Conservation (phyloP, 2,329 filamentous ascomycete genomes). For the Fusarium sp. region DNA sequence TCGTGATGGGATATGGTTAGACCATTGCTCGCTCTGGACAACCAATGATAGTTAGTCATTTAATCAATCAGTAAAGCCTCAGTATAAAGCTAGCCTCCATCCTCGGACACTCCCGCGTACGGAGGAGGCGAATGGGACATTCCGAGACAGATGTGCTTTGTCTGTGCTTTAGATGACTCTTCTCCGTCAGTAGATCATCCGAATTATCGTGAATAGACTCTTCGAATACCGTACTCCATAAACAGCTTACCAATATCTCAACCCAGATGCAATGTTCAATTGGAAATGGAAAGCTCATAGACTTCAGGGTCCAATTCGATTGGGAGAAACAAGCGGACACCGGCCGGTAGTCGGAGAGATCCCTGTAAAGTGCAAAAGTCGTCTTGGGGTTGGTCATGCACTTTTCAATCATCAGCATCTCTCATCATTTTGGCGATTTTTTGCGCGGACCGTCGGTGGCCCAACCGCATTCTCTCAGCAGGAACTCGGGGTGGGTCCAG, state of each 20-base stretch:
- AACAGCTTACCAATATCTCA: slow-evolving; percentile 32
- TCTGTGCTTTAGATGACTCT: slow-evolving; percentile 9
- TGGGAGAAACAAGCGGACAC: slow-evolving; percentile 32
- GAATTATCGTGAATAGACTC: slow-evolving; percentile 6
- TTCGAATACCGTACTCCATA: background rate
- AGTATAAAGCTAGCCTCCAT: slow-evolving; percentile 29
- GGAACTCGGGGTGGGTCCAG: slow-evolving; percentile 49
- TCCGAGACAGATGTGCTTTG: slow-evolving; percentile 6
- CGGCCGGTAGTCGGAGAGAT: slow-evolving; percentile 49
- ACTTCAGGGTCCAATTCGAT: slow-evolving; percentile 12
- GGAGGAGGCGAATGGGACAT: slow-evolving; percentile 32
- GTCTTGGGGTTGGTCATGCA: slow-evolving; percentile 31
- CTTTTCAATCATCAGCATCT: slow-evolving; percentile 23
- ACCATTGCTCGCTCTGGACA: background rate
- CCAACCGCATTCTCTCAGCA: slow-evolving; percentile 43
- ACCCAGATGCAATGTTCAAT: slow-evolving; percentile 31
- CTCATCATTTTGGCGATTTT: slow-evolving; percentile 29
- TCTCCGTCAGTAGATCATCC: slow-evolving; percentile 4
- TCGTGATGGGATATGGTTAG: background rate
- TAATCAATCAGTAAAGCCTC: slow-evolving; percentile 47
- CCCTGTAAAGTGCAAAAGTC: slow-evolving; percentile 5
- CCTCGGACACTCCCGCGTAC: slow-evolving; percentile 34
- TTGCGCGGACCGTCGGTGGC: slow-evolving; percentile 49
- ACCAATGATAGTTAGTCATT: slow-evolving; percentile 38
- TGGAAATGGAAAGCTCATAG: slow-evolving; percentile 37